phyloP scores from a whole-genome alignment of 2,329 filamentous ascomycete species.

The Triangularia verruculosa region DNA sequence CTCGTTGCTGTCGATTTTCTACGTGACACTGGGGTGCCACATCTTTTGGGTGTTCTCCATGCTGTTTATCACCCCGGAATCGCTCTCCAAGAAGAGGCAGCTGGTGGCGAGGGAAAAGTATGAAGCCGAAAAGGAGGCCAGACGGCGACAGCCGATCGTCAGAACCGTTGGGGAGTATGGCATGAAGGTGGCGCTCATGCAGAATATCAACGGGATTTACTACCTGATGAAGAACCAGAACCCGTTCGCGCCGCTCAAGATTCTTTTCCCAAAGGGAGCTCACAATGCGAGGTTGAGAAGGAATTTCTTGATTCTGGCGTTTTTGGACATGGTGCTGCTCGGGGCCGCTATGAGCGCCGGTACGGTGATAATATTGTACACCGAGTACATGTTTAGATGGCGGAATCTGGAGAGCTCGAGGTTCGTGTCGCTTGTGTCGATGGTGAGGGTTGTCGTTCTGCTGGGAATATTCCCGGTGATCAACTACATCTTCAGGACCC shows the following conservation, averaged over 20 bases:
- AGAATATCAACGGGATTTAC: slow-evolving; percentile 30
- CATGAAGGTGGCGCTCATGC: slow-evolving; percentile 13
- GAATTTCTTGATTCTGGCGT: slow-evolving; percentile 79
- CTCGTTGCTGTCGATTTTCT: slow-evolving; percentile 78
- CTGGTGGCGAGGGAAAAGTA: slow-evolving; percentile 67
- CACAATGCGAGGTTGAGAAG: slow-evolving; percentile 62
- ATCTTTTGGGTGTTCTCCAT: slow-evolving; percentile 70
- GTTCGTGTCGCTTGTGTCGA: slow-evolving; percentile 78
- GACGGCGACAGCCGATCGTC: slow-evolving; percentile 32
- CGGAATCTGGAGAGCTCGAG: slow-evolving; percentile 73
- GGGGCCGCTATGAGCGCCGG: slow-evolving; percentile 77
- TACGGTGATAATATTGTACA: slow-evolving; percentile 81
- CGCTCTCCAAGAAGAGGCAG: slow-evolving; percentile 71
- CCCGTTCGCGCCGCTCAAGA: slow-evolving; percentile 71
- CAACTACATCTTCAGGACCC: slow-evolving; percentile 68
- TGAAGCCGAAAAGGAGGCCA: slow-evolving; percentile 41
- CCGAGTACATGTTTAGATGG: slow-evolving; percentile 78
- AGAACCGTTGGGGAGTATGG: slow-evolving; percentile 16
- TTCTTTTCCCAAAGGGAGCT: slow-evolving; percentile 70
- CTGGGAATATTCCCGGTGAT: slow-evolving; percentile 72
- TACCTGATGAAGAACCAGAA: slow-evolving; percentile 52
- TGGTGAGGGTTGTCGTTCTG: slow-evolving; percentile 71
- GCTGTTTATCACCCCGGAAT: slow-evolving; percentile 75
- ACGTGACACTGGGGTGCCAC: slow-evolving; percentile 72
- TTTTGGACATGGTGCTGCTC: slow-evolving; percentile 78